A percentile compares a stretch with the other conserved stretches of the same genome.
Conservation (phyloP, 75 land plant species). For the Pinus albicaulis region DNA sequence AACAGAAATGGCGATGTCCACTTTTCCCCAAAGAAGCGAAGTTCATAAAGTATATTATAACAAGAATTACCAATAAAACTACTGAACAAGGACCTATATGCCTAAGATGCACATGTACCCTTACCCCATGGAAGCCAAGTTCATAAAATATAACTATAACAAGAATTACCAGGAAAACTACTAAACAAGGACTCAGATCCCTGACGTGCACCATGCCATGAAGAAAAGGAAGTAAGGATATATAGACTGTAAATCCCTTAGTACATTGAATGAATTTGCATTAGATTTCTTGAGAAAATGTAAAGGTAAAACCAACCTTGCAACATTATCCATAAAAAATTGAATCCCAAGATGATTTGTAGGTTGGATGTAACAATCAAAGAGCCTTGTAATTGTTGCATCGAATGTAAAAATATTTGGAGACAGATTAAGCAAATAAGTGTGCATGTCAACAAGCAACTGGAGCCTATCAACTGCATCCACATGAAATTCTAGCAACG, state of each 20-base stretch:
- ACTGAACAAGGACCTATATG: slow-evolving; percentile 73
- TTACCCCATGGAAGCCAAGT: too few relatives aligned
- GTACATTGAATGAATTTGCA: slow-evolving; percentile 2
- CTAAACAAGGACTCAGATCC: too few relatives aligned
- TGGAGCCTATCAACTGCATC: neutral
- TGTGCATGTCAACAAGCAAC: neutral
- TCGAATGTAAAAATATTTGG: slow-evolving; percentile 75
- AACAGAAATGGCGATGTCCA: neutral
- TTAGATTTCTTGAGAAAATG: neutral
- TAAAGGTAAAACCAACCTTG: slow-evolving; percentile 42
- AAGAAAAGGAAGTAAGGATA: neutral
- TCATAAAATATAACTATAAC: too few relatives aligned
- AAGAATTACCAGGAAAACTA: too few relatives aligned
- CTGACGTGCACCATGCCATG: neutral
- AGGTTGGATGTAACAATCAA: slow-evolving; percentile 80
- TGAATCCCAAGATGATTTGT: slow-evolving; percentile 88
- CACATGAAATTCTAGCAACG: neutral
- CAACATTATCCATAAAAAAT: slow-evolving; percentile 90
- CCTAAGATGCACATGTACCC: slow-evolving; percentile 24
- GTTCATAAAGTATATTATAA: slow-evolving; percentile 82
- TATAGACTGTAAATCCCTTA: neutral
- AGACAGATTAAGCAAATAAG: neutral
- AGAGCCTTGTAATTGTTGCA: slow-evolving; percentile 91
- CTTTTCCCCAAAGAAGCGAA: slow-evolving; percentile 85
- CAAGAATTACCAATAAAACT: slow-evolving; percentile 68